These are phyloP conservation scores for Trypanosomatidae sp. DNA, from an alignment of 208 protist genomes.

Conservation along the genomic window DNA sequence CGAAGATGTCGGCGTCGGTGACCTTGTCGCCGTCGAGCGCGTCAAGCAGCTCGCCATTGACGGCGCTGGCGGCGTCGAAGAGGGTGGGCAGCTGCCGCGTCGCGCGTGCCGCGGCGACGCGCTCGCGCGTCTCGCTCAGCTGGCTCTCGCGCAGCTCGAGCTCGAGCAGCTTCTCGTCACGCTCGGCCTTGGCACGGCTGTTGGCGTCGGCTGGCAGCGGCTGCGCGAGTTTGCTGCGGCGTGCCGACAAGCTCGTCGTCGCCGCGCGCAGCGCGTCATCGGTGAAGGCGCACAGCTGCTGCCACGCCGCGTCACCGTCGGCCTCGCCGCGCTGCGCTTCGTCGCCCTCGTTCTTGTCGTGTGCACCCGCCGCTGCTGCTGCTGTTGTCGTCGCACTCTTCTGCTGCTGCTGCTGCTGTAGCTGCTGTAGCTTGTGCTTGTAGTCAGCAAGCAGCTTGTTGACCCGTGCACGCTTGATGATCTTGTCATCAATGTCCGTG, in stretches of 20 bases:
- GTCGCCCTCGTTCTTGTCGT: too few relatives aligned
- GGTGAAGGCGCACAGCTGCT: conserved; percentile 34
- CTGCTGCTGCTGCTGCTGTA: too few relatives aligned
- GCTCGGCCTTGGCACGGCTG: conserved; percentile 33
- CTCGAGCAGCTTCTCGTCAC: conserved; percentile 74
- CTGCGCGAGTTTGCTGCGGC: conserved; percentile 21
- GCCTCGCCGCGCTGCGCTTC: conserved; percentile 6
- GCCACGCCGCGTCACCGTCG: conserved; percentile 11
- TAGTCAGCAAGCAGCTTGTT: conserved; percentile 81
- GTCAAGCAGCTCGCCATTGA: conserved; percentile 79
- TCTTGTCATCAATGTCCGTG: conserved; percentile 99
- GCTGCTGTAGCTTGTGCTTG: conserved; percentile 14
- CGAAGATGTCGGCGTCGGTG: conserved; percentile 82
- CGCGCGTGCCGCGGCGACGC: conserved; percentile 28
- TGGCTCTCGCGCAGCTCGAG: conserved; percentile 51
- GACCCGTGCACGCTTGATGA: conserved; percentile 90
- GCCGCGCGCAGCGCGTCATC: conserved; percentile 22
- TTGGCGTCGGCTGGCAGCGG: conserved; percentile 19
- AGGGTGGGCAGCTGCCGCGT: conserved; percentile 22
- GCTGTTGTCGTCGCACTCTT: too few relatives aligned
- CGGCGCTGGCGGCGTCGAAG: conserved; percentile 36
- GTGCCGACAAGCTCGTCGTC: conserved; percentile 11
- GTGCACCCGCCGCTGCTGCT: too few relatives aligned
- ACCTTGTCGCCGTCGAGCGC: conserved; percentile 38
- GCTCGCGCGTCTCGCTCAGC: conserved; percentile 32